Base-by-base conservation (phyloP, 2,329 filamentous ascomycete species). In the Alternaria panax region DNA sequence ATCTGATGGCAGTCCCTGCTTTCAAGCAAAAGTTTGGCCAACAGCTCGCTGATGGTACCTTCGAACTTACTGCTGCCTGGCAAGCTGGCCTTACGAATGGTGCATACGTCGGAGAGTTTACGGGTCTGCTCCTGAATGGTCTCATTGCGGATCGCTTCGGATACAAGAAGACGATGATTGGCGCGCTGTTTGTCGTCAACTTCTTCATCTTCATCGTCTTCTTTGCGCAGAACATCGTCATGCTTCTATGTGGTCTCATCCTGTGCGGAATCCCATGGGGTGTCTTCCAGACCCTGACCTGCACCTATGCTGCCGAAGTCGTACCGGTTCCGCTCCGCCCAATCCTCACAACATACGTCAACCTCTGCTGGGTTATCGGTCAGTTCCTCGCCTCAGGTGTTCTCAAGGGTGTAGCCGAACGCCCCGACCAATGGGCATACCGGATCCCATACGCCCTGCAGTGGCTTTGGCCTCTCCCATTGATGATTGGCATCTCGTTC, bases 341-440 rank as follows among this genome's bases (percentile, higher is more conserved):
- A 1, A 76, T 77, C 25, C 70, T 79, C 30, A 78, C 76, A 7
- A 91, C 89, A n/a, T 92, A 91, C 64, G 87, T 91, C 79, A 91
- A 91, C 78, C 87, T 90, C 67, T 91, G 89, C 82, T 92, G 89
- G 89, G 90, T 88, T 25, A 81, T 92, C 46, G 90, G 90, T 16
- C 90, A 92, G 76, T 84, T 90, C 65, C 88, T 92, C 53, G 89
- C 87, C 40, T 89, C 90, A 51, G 89, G 88, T 40, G 89, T 91
- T 54, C 87, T 92, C 69, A 87, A 87, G 75, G 83, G 85, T 58
- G 89, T 91, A 80, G 79, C 90, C 28, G 80, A 84, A 72, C 84
- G 88, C 47, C 76, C 84, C 6, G 88, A 91, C 66, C 82, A 91
- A 73, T 90, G 87, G 87, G 85, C 87, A 0, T 90, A 89, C 74